Evolutionary conservation across 768 basidiomycete genomes (phyloP).

Genomic region (Tylopilus sp.): DNA sequence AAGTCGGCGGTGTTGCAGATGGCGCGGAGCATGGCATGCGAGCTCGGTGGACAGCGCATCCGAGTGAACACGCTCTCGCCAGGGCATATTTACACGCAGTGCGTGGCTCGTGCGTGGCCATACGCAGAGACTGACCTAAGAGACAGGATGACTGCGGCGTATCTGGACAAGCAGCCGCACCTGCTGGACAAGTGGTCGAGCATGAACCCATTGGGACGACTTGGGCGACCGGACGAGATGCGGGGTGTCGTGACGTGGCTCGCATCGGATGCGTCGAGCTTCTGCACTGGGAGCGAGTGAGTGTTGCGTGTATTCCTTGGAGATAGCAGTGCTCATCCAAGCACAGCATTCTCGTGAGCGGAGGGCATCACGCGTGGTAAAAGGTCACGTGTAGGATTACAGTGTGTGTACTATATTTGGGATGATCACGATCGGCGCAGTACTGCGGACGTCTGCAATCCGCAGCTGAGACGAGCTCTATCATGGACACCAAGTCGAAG

Average conservation of each 20-base stretch:
- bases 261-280: constrained; percentile 71
- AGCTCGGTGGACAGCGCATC: constrained; percentile 62
- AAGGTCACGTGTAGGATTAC: constrained; percentile 16
- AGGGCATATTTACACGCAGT: constrained; percentile 73
- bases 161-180: constrained; percentile 61
- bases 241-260: constrained; percentile 71
- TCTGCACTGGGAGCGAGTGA: constrained; percentile 81
- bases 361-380: constrained; percentile 33
- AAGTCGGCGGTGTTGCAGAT: constrained; percentile 79
- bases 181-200: constrained; percentile 64
- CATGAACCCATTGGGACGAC: constrained; percentile 65
- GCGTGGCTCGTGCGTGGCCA: constrained; percentile 26
- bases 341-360: constrained; percentile 29
- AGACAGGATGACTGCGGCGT: constrained; percentile 69
- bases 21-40: constrained; percentile 80
- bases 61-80: constrained; percentile 77
- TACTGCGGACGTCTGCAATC: constrained; percentile 26
- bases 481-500: constrained; percentile 18
- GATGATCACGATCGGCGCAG: constrained; percentile 35
- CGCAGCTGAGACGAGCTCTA: not conserved
- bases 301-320: constrained; percentile 24
- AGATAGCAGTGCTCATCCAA: not conserved
- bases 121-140: not conserved
- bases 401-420: constrained; percentile 20
- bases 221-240: constrained; percentile 71